Evolutionary conservation across 176 grass and related monocot species (phyloP).

Genomic region (Carex myosuroides): DNA sequence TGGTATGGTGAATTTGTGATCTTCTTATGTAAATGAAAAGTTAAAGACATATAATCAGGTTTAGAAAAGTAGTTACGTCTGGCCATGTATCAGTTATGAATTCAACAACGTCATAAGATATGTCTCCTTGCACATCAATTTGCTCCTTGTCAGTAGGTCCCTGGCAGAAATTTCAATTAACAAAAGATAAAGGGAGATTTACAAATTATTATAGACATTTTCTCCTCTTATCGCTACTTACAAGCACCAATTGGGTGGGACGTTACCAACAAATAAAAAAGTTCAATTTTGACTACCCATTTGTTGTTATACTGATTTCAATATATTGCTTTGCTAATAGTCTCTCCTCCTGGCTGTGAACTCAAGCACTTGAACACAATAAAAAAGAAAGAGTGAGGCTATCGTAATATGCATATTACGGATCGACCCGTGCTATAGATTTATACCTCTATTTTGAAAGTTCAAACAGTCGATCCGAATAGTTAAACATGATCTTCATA

Average conservation of each 20-base stretch:
- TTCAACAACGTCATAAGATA: constrained; percentile 93
- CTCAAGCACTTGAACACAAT: not conserved
- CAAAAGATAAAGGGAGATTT: not conserved
- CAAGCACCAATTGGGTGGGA: not conserved
- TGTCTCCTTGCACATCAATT: constrained; percentile 98
- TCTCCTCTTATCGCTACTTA: not conserved
- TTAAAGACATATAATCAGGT: not conserved
- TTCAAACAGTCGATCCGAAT: too few relatives aligned
- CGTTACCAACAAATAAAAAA: not conserved
- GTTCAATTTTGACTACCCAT: not conserved
- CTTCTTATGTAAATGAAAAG: not conserved
- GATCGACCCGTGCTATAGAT: too few relatives aligned
- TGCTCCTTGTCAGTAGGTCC: constrained; percentile 99
- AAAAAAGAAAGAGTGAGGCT: not conserved
- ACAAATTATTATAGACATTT: not conserved
- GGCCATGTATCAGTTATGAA: constrained; percentile 98
- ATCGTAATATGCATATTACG: too few relatives aligned
- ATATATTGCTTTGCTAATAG: not conserved
- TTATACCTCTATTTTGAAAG: too few relatives aligned
- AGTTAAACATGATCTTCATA: too few relatives aligned
- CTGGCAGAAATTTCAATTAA: constrained; percentile 29
- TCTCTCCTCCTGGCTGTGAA: not conserved
- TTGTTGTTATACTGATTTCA: not conserved
- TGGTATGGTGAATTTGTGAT: not conserved
- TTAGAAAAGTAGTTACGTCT: constrained; percentile 50